Percentiles rank a stretch among this genome's conserved stretches.
Conservation (phyloP, 805 yeast species). For the Candida sanyiensis region DNA sequence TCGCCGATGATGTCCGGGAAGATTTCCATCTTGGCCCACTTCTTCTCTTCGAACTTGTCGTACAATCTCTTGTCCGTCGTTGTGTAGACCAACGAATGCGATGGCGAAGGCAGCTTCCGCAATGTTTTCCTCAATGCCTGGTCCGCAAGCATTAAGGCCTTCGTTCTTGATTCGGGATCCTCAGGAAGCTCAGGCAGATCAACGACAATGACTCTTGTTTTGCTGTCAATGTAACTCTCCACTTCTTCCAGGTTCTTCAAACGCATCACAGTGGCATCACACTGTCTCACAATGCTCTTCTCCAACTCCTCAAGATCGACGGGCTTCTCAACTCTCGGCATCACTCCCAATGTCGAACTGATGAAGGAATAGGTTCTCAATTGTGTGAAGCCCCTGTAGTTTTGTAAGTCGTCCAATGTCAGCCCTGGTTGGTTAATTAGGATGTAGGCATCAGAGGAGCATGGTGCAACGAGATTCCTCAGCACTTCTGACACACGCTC, state of each 20-base stretch:
- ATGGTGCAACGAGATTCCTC: conserved; percentile 31
- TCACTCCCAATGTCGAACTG: conserved; percentile 56
- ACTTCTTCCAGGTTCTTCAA: conserved; percentile 42
- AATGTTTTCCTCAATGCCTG: conserved; percentile 44
- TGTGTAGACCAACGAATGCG: conserved; percentile 54
- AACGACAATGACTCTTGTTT: conserved; percentile 56
- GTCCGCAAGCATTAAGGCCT: conserved; percentile 35
- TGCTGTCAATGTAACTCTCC: conserved; percentile 54
- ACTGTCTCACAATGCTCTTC: conserved; percentile 38
- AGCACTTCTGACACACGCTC: conserved; percentile 28
- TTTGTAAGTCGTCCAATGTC: conserved; percentile 39
- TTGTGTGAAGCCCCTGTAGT: conserved; percentile 38
- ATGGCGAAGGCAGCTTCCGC: conserved; percentile 73
- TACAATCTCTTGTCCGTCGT: conserved; percentile 29
- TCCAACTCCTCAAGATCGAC: conserved; percentile 40
- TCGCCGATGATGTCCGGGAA: conserved; percentile 49
- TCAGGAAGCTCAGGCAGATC: conserved; percentile 47
- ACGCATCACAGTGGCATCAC: conserved; percentile 44
- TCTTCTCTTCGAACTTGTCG: conserved; percentile 24
- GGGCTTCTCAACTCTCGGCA: conserved; percentile 43
- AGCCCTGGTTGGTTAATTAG: conserved; percentile 52
- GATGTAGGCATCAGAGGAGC: conserved; percentile 53
- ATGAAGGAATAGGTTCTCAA: conserved; percentile 45
- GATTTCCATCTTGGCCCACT: conserved; percentile 34
- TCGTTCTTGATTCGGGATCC: conserved; percentile 28